Evolutionary conservation across 768 basidiomycete genomes (phyloP), one percentile per base, ranked within the genome.

Genomic region (Boletellus ananas): DNA sequence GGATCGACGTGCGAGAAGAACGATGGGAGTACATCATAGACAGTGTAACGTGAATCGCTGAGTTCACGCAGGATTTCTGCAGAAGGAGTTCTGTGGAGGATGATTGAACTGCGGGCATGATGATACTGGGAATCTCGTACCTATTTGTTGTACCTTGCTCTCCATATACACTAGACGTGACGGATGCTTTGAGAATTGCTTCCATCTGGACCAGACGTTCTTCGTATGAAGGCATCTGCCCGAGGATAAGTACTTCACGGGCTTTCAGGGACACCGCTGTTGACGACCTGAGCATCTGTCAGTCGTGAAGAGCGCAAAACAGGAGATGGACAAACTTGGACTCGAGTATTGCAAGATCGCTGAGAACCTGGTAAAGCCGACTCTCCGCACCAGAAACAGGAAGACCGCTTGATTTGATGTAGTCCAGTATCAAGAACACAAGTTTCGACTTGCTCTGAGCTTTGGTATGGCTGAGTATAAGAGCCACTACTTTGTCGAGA

Each of bases 181-280:
- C 89, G 0, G 96, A 89, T 23, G 85, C 79, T 70, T 88, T 92
- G 42, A 99, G 79, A 46, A 99, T 87, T 23, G 84, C 77, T 73
- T 96, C 94, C 90, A 99, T 95, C 69, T 99, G 96, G 23, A 82
- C 74, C 36, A 85, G 75, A 50, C 96, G 87, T 68, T 98, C 96
- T 62, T 97, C 94, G 64, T 91, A 95, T 13, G 94, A 95, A 6
- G 96, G 96, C 81, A 99, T 88, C 67, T 95, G 92, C 41, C 90
- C 91, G 29, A 92, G 79, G 62, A 99, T 98, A 41, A 98, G 79
- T 7, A 96, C 96, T 73, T 99, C 96, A 40, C 96, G 89, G 36
- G 96, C 96, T 70, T 95, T 97, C 56, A 99, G 72, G 3, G 94
- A 80, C 33, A 98, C 94, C 48, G 85, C 77, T 27, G 84, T 90